These are phyloP conservation scores for Pisolithus albus DNA, from an alignment of 768 basidiomycete species.

Conservation along the genomic window DNA sequence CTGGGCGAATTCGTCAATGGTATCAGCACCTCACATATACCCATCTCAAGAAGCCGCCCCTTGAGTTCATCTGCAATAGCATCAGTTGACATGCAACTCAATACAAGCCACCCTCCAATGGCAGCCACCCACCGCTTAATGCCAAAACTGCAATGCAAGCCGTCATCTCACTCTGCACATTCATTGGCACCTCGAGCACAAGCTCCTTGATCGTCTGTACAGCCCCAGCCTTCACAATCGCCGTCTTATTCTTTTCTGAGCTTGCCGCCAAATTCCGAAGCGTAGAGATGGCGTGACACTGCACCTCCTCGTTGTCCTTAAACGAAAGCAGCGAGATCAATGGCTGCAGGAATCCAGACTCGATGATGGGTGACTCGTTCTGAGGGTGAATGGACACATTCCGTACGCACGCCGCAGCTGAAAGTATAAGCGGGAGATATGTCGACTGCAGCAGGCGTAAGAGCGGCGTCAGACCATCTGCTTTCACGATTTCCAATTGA, in stretches of 20 bases:
- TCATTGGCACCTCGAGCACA: conserved; percentile 89
- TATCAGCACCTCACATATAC: conserved; percentile 95
- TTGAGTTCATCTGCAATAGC: conserved; percentile 82
- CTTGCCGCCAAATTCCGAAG: conserved; percentile 94
- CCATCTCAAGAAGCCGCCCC: conserved; percentile 94
- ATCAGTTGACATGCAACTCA: conserved; percentile 3
- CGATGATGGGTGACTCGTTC: conserved; percentile 99
- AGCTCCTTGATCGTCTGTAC: conserved; percentile 95
- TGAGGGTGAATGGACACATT: conserved; percentile 98
- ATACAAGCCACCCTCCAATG: background rate
- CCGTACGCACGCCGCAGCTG: conserved; percentile 96
- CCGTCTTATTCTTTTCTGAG: conserved; percentile 96
- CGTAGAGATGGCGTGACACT: conserved; percentile 98
- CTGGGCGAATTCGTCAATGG: conserved; percentile 94
- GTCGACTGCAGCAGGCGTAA: conserved; percentile 93
- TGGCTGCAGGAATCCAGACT: conserved; percentile 93
- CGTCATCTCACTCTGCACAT: conserved; percentile 99
- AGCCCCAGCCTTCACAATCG: conserved; percentile 96
- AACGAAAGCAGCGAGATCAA: conserved; percentile 94
- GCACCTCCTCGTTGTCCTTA: conserved; percentile 99
- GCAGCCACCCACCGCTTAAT: conserved; percentile 65
- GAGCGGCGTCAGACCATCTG: conserved; percentile 85
- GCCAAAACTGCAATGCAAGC: conserved; percentile 97
- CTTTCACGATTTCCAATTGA: conserved; percentile 95
- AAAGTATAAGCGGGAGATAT: conserved; percentile 95